Conservation (phyloP, 2,329 filamentous ascomycete species). For the Colletotrichum sp. region DNA sequence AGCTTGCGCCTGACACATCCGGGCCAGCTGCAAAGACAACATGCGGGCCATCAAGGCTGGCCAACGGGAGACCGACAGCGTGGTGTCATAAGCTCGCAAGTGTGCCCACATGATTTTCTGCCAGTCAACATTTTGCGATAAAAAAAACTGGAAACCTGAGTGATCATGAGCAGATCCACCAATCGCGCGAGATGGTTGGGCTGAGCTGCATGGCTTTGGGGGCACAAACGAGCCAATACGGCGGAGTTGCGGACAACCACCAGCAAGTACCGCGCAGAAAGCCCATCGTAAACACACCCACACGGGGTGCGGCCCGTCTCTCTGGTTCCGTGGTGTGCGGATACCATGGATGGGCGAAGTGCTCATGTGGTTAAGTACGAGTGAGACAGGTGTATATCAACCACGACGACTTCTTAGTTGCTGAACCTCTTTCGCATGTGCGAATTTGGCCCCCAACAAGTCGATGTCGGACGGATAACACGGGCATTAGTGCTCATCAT, state of each 20-base stretch:
- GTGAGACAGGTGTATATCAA: slow-evolving; percentile 9
- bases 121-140: neutral
- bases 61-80: slow-evolving; percentile 9
- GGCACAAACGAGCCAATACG: slow-evolving; percentile 7
- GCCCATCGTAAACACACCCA: neutral
- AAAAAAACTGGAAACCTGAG: neutral
- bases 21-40: neutral
- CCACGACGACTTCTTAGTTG: slow-evolving; percentile 2
- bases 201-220: slow-evolving; percentile 1
- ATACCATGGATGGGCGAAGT: neutral
- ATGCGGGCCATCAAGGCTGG: neutral
- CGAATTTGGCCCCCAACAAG: neutral
- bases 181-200: slow-evolving; percentile 4
- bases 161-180: slow-evolving; percentile 13
- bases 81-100: slow-evolving; percentile 1
- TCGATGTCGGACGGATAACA: neutral
- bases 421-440: neutral
- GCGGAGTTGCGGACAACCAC: neutral
- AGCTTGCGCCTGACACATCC: slow-evolving; percentile 16
- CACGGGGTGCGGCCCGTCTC: slow-evolving; percentile 15
- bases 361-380: neutral
- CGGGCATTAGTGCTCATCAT: neutral
- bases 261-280: slow-evolving; percentile 15
- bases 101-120: slow-evolving; percentile 12
- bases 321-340: neutral